phyloP scores from a whole-genome alignment of 768 basidiomycete genomes.

The Leccinum broughii region DNA sequence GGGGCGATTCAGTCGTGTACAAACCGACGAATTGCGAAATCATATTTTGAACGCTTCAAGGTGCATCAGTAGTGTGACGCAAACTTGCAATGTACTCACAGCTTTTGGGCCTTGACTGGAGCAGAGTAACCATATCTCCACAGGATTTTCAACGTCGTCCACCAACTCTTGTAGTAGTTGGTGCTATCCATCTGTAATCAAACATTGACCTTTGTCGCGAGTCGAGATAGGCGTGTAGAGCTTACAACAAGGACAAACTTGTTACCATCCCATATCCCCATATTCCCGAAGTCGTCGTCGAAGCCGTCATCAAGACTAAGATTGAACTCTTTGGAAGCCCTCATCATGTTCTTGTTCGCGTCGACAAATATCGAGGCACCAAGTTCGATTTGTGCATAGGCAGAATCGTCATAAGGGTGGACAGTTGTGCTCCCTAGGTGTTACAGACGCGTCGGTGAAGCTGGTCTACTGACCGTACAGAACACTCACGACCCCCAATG shows the following conservation, averaged over 20 bases:
- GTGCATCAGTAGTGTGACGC: constrained; percentile 1
- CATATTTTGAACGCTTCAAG: constrained; percentile 53
- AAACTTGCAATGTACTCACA: constrained; percentile 40
- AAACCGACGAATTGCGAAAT: constrained; percentile 52
- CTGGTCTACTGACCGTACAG: constrained; percentile 1
- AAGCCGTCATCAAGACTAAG: constrained; percentile 51
- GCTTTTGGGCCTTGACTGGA: constrained; percentile 53
- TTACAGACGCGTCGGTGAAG: constrained; percentile 6
- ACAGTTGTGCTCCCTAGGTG: constrained; percentile 72
- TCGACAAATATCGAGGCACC: constrained; percentile 88
- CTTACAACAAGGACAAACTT: constrained; percentile 65
- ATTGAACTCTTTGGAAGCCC: constrained; percentile 81
- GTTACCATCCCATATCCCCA: constrained; percentile 85
- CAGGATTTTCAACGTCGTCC: constrained; percentile 70
- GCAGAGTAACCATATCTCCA: constrained; percentile 75
- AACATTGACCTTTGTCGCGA: neutral
- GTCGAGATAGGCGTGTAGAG: constrained; percentile 6
- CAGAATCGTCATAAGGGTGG: constrained; percentile 63
- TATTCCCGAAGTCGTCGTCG: constrained; percentile 47
- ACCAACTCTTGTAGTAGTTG: constrained; percentile 48
- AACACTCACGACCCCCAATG: constrained; percentile 80
- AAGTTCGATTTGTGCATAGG: constrained; percentile 68
- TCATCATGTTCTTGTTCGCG: constrained; percentile 67
- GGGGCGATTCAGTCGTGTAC: constrained; percentile 54
- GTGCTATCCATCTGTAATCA: constrained; percentile 43